Conservation (phyloP, 2,329 filamentous ascomycete species). For the Cladophialophora psammophila region DNA sequence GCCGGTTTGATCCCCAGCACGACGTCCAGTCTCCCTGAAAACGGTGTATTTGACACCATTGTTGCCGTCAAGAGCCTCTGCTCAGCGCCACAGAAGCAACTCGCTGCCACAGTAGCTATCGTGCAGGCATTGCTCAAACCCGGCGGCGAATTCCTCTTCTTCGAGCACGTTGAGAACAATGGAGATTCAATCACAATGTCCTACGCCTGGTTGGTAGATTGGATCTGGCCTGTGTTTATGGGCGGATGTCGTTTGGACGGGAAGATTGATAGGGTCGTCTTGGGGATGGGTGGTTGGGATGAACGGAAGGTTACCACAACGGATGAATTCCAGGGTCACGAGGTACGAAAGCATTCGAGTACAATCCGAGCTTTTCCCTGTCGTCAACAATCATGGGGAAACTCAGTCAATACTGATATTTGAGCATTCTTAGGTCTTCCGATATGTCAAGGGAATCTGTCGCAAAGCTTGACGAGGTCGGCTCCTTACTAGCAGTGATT, state of each 20-base stretch:
- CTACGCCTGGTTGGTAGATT: slow-evolving; percentile 36
- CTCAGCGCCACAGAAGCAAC: slow-evolving; percentile 35
- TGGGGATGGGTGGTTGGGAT: slow-evolving; percentile 35
- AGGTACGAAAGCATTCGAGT: slow-evolving; percentile 22
- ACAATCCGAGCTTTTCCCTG: background rate
- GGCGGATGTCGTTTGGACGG: slow-evolving; percentile 39
- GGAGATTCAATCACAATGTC: slow-evolving; percentile 30
- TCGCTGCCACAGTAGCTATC: slow-evolving; percentile 44
- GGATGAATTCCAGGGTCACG: slow-evolving; percentile 31
- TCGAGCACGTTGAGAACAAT: slow-evolving; percentile 50
- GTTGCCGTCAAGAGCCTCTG: slow-evolving; percentile 56
- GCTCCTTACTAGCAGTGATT: background rate
- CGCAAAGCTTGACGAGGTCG: slow-evolving; percentile 26
- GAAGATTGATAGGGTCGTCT: slow-evolving; percentile 35
- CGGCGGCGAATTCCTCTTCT: slow-evolving; percentile 57
- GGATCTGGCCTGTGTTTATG: slow-evolving; percentile 38
- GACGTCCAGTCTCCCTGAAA: slow-evolving; percentile 46
- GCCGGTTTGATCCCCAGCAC: slow-evolving; percentile 50
- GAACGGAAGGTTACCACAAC: slow-evolving; percentile 26
- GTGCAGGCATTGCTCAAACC: slow-evolving; percentile 56
- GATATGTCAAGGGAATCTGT: slow-evolving; percentile 35
- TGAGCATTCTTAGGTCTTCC: slow-evolving; percentile 24
- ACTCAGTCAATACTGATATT: background rate
- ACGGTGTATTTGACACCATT: slow-evolving; percentile 54
- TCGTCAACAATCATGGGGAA: background rate